Conservation (phyloP, 306 rosid genomes). For the Canavalia ensiformis region DNA sequence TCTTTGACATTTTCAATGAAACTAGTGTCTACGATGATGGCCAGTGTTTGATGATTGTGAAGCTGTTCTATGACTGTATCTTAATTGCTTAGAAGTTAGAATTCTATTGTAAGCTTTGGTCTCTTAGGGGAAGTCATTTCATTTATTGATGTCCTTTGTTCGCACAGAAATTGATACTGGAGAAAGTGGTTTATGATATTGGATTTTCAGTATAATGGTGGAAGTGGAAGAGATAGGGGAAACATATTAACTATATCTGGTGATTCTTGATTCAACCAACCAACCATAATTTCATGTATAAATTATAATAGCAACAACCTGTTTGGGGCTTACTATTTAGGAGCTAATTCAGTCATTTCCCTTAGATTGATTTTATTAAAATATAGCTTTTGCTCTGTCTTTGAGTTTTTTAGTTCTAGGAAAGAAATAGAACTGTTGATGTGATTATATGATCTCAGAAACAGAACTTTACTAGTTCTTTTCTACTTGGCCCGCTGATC, state of each 20-base stretch:
- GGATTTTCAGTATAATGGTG: constrained; percentile 39
- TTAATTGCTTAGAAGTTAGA: constrained; percentile 1
- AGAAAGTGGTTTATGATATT: not conserved
- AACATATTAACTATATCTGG: not conserved
- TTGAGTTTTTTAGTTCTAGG: not conserved
- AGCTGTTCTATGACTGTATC: constrained; percentile 50
- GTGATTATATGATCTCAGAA: not conserved
- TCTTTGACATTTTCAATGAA: constrained; percentile 27
- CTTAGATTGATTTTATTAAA: not conserved
- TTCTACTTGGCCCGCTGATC: too few relatives aligned
- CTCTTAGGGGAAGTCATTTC: constrained; percentile 1
- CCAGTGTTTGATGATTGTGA: not conserved
- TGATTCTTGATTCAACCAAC: constrained; percentile 13
- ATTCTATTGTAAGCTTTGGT: not conserved
- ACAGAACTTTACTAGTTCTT: too few relatives aligned
- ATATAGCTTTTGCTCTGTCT: not conserved
- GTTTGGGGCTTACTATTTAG: constrained; percentile 17
- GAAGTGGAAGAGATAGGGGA: not conserved
- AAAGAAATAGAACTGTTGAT: constrained; percentile 26
- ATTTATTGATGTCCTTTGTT: constrained; percentile 18
- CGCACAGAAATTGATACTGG: constrained; percentile 1
- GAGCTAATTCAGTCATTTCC: not conserved
- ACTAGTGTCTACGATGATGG: constrained; percentile 7
- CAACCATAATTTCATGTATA: not conserved
- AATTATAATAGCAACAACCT: constrained; percentile 3